phyloP scores from a whole-genome alignment of 352 stramenopile genomes.

The Phytopythium chamaehyphon region DNA sequence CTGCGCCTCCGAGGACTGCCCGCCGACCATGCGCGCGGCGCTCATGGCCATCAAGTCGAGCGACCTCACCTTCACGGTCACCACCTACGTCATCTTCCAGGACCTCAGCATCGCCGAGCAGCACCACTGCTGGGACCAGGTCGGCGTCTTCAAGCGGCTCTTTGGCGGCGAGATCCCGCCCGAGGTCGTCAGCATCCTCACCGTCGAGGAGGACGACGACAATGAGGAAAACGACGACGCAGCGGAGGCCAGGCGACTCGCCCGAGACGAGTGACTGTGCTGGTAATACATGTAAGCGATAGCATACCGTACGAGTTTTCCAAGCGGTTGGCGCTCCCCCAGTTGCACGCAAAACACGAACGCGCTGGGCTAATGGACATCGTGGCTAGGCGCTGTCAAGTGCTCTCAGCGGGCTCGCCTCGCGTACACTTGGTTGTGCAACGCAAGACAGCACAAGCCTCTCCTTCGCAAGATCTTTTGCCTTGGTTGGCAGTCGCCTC shows the following conservation, averaged over 20 bases:
- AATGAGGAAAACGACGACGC: background rate
- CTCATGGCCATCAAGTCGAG: conserved; percentile 77
- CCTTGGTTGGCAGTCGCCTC: too few relatives aligned
- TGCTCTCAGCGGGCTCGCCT: too few relatives aligned
- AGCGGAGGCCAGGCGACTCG: background rate
- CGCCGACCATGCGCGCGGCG: conserved; percentile 56
- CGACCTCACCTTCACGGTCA: conserved; percentile 81
- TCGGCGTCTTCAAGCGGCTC: conserved; percentile 76
- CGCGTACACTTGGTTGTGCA: too few relatives aligned
- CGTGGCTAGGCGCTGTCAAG: too few relatives aligned
- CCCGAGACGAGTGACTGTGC: background rate
- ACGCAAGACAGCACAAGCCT: too few relatives aligned
- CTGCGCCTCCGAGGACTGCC: conserved; percentile 66
- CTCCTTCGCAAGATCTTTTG: too few relatives aligned
- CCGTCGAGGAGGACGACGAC: conserved; percentile 35
- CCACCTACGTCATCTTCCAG: conserved; percentile 80
- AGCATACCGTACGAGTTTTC: background rate
- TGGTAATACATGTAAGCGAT: too few relatives aligned
- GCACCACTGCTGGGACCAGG: conserved; percentile 81
- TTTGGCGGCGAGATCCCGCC: conserved; percentile 71
- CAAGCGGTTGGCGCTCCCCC: too few relatives aligned
- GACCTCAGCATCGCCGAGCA: conserved; percentile 65
- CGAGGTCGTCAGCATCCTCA: conserved; percentile 49
- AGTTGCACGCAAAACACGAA: too few relatives aligned
- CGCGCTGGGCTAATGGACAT: too few relatives aligned